Base-by-base conservation (phyloP, 352 stramenopile species). In the Phytophthora meadii region DNA sequence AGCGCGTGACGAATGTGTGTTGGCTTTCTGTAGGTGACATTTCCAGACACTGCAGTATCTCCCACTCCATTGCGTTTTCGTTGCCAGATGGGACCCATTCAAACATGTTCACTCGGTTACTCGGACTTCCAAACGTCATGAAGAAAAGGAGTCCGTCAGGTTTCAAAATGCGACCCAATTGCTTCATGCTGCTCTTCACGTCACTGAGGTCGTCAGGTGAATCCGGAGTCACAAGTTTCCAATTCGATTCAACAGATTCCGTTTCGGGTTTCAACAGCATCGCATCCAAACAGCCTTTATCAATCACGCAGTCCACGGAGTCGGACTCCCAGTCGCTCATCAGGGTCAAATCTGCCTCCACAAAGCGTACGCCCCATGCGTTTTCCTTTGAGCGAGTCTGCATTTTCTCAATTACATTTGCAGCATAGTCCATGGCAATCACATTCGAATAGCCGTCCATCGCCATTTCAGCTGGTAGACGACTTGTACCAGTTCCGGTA, bases 271-370 rank as follows among this genome's bases (percentile, higher is more conserved):
- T 74, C 32, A 87, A 63, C 17, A 87, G 50, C 79, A 87, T 88
- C 15, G 76, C 79, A 62, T 88, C 79, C 19, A 88, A 53, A 54
- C 79, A 85, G 14, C 79, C 79, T 54, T 88, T 88, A 54, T 88
- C 76, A 14, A 87, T 65, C 53, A 87, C 76, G 34, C 76, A 82
- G 51, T 84, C 74, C 6, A 87, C 51, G 0, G 68, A 78, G 17
- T 37, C 58, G 11, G 68, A 70, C 12, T 67, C 54, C 69, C 77
- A 85, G 10, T 34, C 76, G 1, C 34, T 68, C 79, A 87, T 87
- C 41, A 72, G 42, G 4, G 76, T 87, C 9, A 87, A 68, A 46
- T 85, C 76, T 1, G 76, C 68, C 41, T 80, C 66, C 3, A 79
- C 54, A 63, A 85, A 87, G 2, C 40, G 40, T 32, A 83, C 74